phyloP scores from a whole-genome alignment of 305 asterid species.

The Petunia hybrid region DNA sequence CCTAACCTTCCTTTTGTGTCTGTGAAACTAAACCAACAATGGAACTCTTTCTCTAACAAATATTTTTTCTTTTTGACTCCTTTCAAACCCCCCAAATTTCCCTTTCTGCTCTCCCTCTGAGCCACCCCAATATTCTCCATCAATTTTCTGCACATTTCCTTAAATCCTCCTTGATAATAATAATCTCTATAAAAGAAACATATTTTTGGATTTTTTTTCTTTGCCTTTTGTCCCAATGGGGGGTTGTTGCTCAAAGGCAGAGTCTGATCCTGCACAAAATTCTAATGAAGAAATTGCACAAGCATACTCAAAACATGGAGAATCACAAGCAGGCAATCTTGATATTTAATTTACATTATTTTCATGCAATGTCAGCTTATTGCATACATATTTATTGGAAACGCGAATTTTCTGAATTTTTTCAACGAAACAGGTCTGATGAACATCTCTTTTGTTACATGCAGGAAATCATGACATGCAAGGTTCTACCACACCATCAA shows the following conservation, averaged over 20 bases:
- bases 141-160: background rate
- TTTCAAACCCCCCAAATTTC: background rate
- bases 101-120: conserved; percentile 27
- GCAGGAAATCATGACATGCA: conserved; percentile 30
- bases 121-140: conserved; percentile 26
- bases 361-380: background rate
- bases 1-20: conserved; percentile 2
- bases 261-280: conserved; percentile 20
- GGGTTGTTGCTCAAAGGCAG: conserved; percentile 29
- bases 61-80: background rate
- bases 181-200: background rate
- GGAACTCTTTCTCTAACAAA: conserved; percentile 30
- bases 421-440: background rate
- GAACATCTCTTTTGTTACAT: background rate
- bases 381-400: background rate
- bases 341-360: background rate
- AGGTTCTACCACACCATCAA: conserved; percentile 26
- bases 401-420: too few species aligned
- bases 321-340: conserved; percentile 29
- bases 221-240: conserved; percentile 29
- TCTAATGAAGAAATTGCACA: conserved; percentile 31
- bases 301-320: conserved; percentile 19
- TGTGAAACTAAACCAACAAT: conserved; percentile 28
- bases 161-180: background rate
- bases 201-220: conserved; percentile 7